phyloP scores from a whole-genome alignment of 2,329 filamentous ascomycete species.

The Aspergillus jensenii region DNA sequence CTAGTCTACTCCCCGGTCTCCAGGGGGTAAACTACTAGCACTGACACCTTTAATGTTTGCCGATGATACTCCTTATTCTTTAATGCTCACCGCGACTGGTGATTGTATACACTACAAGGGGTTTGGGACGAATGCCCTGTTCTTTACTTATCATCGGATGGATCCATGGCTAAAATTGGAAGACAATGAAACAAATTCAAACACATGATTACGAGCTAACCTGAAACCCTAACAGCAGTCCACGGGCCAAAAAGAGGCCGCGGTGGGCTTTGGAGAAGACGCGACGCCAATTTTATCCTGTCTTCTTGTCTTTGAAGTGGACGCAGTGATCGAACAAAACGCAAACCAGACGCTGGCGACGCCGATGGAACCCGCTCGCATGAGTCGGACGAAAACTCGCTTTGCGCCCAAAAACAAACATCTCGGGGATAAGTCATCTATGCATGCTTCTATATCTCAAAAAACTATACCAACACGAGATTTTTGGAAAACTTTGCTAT shows the following conservation, averaged over 20 bases:
- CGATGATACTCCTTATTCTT: background rate
- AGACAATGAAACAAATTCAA: background rate
- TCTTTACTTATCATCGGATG: background rate
- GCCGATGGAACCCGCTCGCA: conserved; percentile 2
- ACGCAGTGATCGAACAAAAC: conserved; percentile 7
- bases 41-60: background rate
- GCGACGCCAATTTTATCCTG: conserved; percentile 11
- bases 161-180: background rate
- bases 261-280: background rate
- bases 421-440: conserved; percentile 24
- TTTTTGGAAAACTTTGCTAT: conserved; percentile 16
- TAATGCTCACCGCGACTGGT: background rate
- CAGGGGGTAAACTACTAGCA: no score
- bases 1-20: background rate
- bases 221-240: conserved; percentile 2
- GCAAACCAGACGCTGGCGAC: conserved; percentile 10
- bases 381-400: conserved; percentile 14
- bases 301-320: conserved; percentile 1
- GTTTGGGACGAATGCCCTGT: background rate
- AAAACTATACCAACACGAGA: conserved; percentile 16
- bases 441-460: conserved; percentile 27
- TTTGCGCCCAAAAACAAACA: conserved; percentile 16
- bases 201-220: conserved; percentile 8
- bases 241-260: background rate
- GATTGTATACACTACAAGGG: background rate